Conservation (phyloP, 176 grass and related monocot species). For the Elaeis guineensis region DNA sequence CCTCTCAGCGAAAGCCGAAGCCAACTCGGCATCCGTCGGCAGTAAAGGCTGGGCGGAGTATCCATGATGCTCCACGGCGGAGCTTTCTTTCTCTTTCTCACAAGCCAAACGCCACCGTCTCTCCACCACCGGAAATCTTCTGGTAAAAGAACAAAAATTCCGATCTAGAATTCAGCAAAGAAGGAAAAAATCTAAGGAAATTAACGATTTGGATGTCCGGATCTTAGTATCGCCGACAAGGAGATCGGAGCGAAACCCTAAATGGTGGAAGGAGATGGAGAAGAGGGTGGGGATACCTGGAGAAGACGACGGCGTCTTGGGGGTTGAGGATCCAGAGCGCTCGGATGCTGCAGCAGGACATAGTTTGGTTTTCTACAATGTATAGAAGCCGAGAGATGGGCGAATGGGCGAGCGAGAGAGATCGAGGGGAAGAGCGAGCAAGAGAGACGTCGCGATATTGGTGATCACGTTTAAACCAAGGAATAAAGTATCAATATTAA, state of each 20-base stretch:
- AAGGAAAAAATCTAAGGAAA: background rate
- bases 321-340: constrained; percentile 77
- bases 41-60: constrained; percentile 21
- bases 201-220: too few relatives aligned
- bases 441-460: too few relatives aligned
- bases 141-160: background rate
- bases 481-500: too few relatives aligned
- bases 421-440: too few relatives aligned
- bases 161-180: background rate
- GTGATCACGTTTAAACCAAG: too few relatives aligned
- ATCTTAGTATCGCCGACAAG: too few relatives aligned
- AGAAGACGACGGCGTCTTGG: constrained; percentile 59
- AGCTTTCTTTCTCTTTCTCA: constrained; percentile 26
- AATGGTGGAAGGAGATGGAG: background rate
- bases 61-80: background rate
- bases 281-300: constrained; percentile 32
- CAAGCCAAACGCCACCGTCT: constrained; percentile 61
- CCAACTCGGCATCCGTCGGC: constrained; percentile 55
- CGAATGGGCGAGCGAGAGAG: too few relatives aligned
- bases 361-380: too few relatives aligned
- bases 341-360: constrained; percentile 49
- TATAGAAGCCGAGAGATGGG: too few relatives aligned
- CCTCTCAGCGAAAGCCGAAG: constrained; percentile 56
- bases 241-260: background rate
- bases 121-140: constrained; percentile 83